Conservation (phyloP, 2,329 filamentous ascomycete genomes). For the Pseudomassariella vexata region DNA sequence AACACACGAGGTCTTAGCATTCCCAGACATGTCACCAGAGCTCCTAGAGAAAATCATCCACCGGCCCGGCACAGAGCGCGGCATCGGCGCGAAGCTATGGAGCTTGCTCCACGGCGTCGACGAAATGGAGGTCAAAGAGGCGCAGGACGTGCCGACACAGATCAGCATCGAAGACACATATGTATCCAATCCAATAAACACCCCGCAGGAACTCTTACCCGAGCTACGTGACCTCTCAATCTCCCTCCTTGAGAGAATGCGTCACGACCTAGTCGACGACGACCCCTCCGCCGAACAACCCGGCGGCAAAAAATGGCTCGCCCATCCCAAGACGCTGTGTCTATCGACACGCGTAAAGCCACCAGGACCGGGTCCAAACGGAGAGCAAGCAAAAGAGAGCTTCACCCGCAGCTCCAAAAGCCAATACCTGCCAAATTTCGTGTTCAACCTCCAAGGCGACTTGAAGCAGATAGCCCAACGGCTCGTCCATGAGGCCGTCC, state of each 20-base stretch:
- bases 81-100: slow-evolving; percentile 71
- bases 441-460: slow-evolving; percentile 58
- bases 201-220: slow-evolving; percentile 54
- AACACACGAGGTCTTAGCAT: slow-evolving; percentile 58
- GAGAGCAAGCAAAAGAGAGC: slow-evolving; percentile 44
- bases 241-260: slow-evolving; percentile 74
- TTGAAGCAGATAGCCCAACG: slow-evolving; percentile 58
- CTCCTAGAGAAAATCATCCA: slow-evolving; percentile 63
- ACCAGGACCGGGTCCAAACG: slow-evolving; percentile 18
- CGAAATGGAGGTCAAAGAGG: slow-evolving; percentile 64
- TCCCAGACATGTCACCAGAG: slow-evolving; percentile 56
- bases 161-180: slow-evolving; percentile 97
- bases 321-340: slow-evolving; percentile 74
- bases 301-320: slow-evolving; percentile 55
- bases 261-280: slow-evolving; percentile 57
- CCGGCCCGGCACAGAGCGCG: slow-evolving; percentile 64
- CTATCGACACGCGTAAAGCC: slow-evolving; percentile 68
- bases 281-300: slow-evolving; percentile 24
- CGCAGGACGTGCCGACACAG: slow-evolving; percentile 69
- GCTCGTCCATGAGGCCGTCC: slow-evolving; percentile 61
- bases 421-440: slow-evolving; percentile 63
- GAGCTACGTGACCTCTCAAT: slow-evolving; percentile 64
- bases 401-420: slow-evolving; percentile 71
- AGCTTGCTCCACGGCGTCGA: slow-evolving; percentile 76
- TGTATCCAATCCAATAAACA: slow-evolving; percentile 58